These are phyloP conservation scores for Aspergillus conjunctus DNA, from an alignment of 495 filamentous ascomycete genomes.

Conservation along the genomic window DNA sequence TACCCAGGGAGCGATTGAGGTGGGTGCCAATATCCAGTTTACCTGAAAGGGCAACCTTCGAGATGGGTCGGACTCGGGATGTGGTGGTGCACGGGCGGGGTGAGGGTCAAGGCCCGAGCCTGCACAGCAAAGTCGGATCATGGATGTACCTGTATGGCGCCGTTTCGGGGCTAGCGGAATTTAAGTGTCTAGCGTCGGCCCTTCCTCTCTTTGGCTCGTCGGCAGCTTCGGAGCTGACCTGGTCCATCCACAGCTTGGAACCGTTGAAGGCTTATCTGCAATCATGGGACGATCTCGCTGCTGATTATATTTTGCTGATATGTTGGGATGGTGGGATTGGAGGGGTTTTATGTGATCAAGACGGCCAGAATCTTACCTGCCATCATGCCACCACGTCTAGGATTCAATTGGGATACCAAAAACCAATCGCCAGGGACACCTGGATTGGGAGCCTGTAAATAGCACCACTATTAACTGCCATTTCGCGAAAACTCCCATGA, in stretches of 20 bases:
- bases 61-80: no score
- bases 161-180: neutral
- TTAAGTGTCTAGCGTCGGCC: no score
- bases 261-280: neutral
- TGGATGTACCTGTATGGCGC: neutral
- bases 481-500: constrained; percentile 30
- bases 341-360: neutral
- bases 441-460: neutral
- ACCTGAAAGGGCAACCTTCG: no score
- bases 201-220: no score
- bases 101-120: no score
- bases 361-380: neutral
- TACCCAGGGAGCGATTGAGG: no score
- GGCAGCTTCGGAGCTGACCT: neutral
- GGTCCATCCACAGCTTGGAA: neutral
- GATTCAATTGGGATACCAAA: neutral
- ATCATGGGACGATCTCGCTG: neutral
- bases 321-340: neutral
- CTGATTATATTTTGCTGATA: neutral
- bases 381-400: constrained; percentile 1
- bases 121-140: no score
- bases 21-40: no score
- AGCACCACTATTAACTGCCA: constrained; percentile 4
- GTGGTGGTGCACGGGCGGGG: no score
- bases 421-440: neutral